phyloP scores from a whole-genome alignment of 2,329 filamentous ascomycete species.

The Aureobasidium pullulans region DNA sequence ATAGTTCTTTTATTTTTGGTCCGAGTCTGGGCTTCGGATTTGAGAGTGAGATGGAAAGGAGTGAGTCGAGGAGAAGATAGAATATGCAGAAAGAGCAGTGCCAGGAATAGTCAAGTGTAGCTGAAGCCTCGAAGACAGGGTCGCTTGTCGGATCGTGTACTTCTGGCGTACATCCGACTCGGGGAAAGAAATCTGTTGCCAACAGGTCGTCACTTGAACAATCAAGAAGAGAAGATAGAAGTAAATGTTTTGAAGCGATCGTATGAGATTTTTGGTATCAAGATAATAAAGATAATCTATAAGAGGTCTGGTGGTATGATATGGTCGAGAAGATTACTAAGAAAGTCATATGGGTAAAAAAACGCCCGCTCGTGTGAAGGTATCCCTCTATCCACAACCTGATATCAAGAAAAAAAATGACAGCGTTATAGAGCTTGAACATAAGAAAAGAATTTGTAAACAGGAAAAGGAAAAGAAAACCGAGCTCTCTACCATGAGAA shows the following conservation, averaged over 20 bases:
- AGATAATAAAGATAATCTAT: constrained; percentile 3
- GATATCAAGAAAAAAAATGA: constrained; percentile 5
- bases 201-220: no score
- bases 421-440: not conserved
- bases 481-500: constrained; percentile 57
- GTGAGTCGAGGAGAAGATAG: no score
- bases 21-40: no score
- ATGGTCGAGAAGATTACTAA: not conserved
- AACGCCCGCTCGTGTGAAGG: not conserved
- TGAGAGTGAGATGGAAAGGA: no score
- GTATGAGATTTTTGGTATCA: not conserved
- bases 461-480: not conserved
- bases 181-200: no score
- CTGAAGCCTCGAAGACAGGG: no score
- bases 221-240: not conserved
- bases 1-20: no score
- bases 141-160: no score
- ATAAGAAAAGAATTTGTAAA: not conserved
- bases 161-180: no score
- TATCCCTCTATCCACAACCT: not conserved
- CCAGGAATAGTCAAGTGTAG: no score
- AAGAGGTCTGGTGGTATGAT: not conserved
- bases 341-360: not conserved
- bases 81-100: no score
- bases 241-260: not conserved